These are phyloP conservation scores for Amoebophrya sp. DNA, from an alignment of 169 alveolate species.

Conservation along the genomic window DNA sequence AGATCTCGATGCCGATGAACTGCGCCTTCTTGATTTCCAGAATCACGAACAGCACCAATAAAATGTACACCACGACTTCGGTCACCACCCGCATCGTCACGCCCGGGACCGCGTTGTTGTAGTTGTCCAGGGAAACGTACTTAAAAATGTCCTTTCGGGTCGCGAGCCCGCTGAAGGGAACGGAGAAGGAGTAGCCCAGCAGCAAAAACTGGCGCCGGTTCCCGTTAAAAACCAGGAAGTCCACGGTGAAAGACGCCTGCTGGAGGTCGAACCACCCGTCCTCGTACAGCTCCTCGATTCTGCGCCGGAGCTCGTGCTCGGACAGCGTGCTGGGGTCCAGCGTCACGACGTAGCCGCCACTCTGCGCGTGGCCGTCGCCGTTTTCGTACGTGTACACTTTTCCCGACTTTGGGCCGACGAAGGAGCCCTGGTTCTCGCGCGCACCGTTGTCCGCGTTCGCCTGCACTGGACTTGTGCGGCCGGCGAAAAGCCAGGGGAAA, in stretches of 20 bases:
- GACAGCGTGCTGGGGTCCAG: neutral
- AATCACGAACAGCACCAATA: neutral
- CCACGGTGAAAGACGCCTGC: neutral
- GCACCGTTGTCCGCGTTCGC: no score
- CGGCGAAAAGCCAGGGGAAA: neutral
- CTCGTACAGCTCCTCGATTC: neutral
- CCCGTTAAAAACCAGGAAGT: neutral
- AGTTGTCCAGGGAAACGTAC: neutral
- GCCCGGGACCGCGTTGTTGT: neutral
- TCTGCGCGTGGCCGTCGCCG: neutral
- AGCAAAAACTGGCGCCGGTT: constrained; percentile 15
- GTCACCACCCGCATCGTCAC: neutral
- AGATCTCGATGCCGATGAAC: neutral
- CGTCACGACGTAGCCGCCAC: neutral
- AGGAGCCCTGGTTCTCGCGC: no score
- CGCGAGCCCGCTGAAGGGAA: neutral
- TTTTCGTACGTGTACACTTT: neutral
- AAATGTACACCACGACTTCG: neutral
- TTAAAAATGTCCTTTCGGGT: neutral
- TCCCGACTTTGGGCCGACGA: neutral
- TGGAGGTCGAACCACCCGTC: constrained; percentile 9
- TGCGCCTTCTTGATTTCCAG: neutral
- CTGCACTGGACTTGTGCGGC: no score
- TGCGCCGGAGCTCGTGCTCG: neutral
- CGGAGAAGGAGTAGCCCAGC: neutral